phyloP scores from a whole-genome alignment of 148 eudicot species.

The Nepenthes gracilis region DNA sequence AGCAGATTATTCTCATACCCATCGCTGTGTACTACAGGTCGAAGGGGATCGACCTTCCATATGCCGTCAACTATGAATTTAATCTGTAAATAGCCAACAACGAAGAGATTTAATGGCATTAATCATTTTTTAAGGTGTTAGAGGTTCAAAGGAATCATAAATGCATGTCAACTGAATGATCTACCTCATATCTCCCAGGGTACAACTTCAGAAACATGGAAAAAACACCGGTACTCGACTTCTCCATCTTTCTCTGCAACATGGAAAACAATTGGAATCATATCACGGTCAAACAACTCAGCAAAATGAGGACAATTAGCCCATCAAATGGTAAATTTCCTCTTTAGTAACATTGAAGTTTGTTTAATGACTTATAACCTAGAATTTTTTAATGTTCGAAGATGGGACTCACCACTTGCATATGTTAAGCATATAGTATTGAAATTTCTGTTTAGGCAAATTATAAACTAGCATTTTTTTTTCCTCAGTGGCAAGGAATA shows the following conservation, averaged over 20 bases:
- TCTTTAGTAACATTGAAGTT: too few species aligned
- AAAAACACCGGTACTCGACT: slow-evolving; percentile 62
- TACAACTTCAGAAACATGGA: slow-evolving; percentile 55
- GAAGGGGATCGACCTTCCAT: slow-evolving; percentile 81
- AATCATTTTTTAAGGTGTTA: neutral
- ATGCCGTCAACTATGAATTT: slow-evolving; percentile 84
- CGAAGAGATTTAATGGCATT: neutral
- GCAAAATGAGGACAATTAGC: neutral
- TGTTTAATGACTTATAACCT: too few species aligned
- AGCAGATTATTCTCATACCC: slow-evolving; percentile 74
- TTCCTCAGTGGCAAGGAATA: too few species aligned
- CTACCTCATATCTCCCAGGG: slow-evolving; percentile 88
- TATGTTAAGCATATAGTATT: too few species aligned
- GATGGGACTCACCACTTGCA: too few species aligned
- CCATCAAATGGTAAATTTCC: neutral
- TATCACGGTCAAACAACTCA: slow-evolving; percentile 1
- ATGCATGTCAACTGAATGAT: neutral
- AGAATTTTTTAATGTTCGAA: too few species aligned
- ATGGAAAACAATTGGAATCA: neutral
- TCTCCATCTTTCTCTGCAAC: slow-evolving; percentile 82
- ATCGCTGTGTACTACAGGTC: slow-evolving; percentile 45
- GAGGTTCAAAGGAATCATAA: neutral
- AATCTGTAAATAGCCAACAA: slow-evolving; percentile 36
- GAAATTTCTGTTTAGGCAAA: too few species aligned
- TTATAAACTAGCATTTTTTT: too few species aligned